Evolutionary conservation across 805 yeast species (phyloP), one percentile per base, ranked within the genome.

Genomic region (Metschnikowia hibisci): DNA sequence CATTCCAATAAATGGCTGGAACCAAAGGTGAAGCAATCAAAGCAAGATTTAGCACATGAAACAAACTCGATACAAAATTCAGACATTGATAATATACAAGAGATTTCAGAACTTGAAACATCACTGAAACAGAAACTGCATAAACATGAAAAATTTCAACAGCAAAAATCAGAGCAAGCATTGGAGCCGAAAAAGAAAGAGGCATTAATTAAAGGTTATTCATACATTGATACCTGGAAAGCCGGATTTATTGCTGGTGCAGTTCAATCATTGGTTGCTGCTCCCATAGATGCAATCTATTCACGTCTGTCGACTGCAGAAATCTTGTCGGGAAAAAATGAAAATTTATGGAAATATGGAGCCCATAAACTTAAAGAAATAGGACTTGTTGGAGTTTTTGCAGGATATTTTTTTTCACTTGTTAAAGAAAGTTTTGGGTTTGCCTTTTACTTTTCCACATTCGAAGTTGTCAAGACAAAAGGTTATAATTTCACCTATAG

Each of bases 261-360:
- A 0, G 80, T 81, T 18, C 96, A 93, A 54, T 84, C 95, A n/a
- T 65, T 87, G 13, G 90, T 87, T 0, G 96, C 96, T 2, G 91
- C 96, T 1, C 98, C 98, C 0, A 73, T 91, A 4, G 97, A 91
- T 63, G 96, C 97, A 6, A 80, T 91, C 3, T 85, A 84, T 56
- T 79, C 95, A 1, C 73, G 97, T 51, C 86, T 90, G 50, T 74
- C 81, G 1, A 82, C 87, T 4, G 77, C 84, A 9, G 96, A 88
- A 51, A 65, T 90, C 41, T 63, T 87, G 12, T 74, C 76, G 41
- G 85, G 88, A 6, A 55, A 74, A 26, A 82, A 85, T 61, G 77
- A 77, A 45, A 84, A 84, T 45, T 61, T 90, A 44, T 87, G 96
- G 95, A 64, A 65, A 20, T 91, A 87, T 62, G 89, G 91, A 0